Conservation (phyloP, 257 asterid genomes). For the Eucommia ulmoides region DNA sequence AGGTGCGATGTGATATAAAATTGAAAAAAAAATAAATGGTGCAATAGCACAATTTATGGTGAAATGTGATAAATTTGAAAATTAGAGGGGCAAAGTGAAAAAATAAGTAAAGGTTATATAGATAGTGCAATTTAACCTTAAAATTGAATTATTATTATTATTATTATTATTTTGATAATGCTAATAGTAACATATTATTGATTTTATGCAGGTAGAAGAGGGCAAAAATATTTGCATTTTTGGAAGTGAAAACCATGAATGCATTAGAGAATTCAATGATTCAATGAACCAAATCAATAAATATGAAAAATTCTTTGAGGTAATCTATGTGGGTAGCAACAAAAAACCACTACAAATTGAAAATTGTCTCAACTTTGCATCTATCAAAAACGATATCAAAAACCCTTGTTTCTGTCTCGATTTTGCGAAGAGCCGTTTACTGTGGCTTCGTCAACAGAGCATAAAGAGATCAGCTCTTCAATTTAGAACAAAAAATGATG, state of each 20-base stretch:
- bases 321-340: slow-evolving; percentile 53
- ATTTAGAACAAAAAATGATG: slow-evolving; percentile 5
- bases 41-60: too few relatives aligned
- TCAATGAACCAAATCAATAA: slow-evolving; percentile 20
- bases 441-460: slow-evolving; percentile 53
- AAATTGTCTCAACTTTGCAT: slow-evolving; percentile 21
- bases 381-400: slow-evolving; percentile 33
- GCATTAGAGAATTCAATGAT: slow-evolving; percentile 38
- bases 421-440: slow-evolving; percentile 22
- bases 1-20: too few relatives aligned
- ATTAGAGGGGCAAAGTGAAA: too few relatives aligned
- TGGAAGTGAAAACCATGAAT: slow-evolving; percentile 43
- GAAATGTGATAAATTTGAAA: too few relatives aligned
- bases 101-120: too few relatives aligned
- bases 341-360: slow-evolving; percentile 31
- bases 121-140: too few relatives aligned
- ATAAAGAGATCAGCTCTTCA: slow-evolving; percentile 20
- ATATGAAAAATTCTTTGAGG: slow-evolving; percentile 32
- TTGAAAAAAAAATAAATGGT: too few relatives aligned
- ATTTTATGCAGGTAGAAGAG: slow-evolving; percentile 32
- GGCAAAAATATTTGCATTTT: slow-evolving; percentile 40
- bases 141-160: too few relatives aligned
- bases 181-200: too few relatives aligned
- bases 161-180: too few relatives aligned
- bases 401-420: slow-evolving; percentile 22